phyloP scores from a whole-genome alignment of 2,329 filamentous ascomycete species.

The Rhexocercosporidium sp. region DNA sequence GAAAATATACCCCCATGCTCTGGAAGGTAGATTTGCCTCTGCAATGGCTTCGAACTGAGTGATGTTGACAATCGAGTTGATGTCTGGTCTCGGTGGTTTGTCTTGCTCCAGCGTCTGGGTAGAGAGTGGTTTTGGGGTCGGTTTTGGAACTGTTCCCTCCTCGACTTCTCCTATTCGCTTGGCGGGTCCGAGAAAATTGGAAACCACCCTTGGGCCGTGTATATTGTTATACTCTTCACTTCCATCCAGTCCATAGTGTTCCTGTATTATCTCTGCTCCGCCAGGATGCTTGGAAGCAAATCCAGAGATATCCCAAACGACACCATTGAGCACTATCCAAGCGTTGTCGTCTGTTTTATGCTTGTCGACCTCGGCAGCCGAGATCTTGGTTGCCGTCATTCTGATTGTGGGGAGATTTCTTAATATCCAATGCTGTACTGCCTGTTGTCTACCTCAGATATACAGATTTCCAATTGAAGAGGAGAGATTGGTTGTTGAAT shows the following conservation, averaged over 20 bases:
- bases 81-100: background rate
- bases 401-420: background rate
- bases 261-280: constrained; percentile 53
- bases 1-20: constrained; percentile 69
- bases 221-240: constrained; percentile 52
- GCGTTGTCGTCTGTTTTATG: constrained; percentile 46
- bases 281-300: constrained; percentile 67
- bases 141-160: background rate
- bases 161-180: constrained; percentile 10
- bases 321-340: constrained; percentile 72
- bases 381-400: constrained; percentile 1
- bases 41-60: constrained; percentile 57
- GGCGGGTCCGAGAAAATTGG: background rate
- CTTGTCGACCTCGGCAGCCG: constrained; percentile 10
- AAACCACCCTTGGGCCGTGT: constrained; percentile 11
- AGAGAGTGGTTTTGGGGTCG: background rate
- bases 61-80: constrained; percentile 9
- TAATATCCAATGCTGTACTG: too few species aligned
- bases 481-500: background rate
- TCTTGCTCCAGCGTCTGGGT: background rate
- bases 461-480: background rate
- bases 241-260: constrained; percentile 57
- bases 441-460: too few species aligned
- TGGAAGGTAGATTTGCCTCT: constrained; percentile 56
- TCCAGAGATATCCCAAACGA: constrained; percentile 68